Evolutionary conservation across 116 monocot genomes (phyloP).

Genomic region (Dioscorea cayenensis): DNA sequence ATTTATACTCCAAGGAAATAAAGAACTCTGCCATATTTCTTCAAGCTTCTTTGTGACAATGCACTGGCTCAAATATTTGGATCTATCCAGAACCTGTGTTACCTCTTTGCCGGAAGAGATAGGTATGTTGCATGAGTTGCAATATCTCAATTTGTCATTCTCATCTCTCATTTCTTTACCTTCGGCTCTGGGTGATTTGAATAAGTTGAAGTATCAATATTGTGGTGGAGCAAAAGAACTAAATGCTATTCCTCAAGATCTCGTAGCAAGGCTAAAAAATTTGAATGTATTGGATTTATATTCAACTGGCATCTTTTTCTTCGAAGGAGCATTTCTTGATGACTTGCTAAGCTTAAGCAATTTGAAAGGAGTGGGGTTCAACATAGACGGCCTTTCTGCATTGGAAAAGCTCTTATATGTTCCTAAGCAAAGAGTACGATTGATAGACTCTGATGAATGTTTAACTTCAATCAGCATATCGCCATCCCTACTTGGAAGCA

Average conservation of each 20-base stretch:
- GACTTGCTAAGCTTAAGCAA: no score
- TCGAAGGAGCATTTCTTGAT: no score
- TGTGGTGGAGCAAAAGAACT: neutral
- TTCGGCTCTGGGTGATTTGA: constrained; percentile 1
- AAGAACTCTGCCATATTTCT: no score
- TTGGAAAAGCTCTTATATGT: no score
- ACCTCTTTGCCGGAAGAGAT: constrained; percentile 13
- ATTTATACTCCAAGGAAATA: no score
- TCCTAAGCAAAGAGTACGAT: no score
- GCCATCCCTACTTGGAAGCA: no score
- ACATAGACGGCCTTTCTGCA: no score
- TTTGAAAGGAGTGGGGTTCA: no score
- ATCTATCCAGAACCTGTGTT: constrained; percentile 11
- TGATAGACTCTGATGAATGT: no score
- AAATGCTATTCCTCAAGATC: neutral
- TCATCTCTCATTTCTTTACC: constrained; percentile 17
- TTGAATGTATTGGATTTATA: constrained; percentile 7
- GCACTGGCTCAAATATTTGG: constrained; percentile 14
- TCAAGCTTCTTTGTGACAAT: neutral
- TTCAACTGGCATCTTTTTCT: no score
- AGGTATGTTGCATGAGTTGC: constrained; percentile 1
- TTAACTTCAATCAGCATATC: neutral
- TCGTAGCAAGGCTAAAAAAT: neutral
- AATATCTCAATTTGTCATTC: constrained; percentile 27
- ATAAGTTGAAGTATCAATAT: constrained; percentile 15